Base-by-base conservation (phyloP, 345 rosid species). In the Eucalyptus polyanthemos region DNA sequence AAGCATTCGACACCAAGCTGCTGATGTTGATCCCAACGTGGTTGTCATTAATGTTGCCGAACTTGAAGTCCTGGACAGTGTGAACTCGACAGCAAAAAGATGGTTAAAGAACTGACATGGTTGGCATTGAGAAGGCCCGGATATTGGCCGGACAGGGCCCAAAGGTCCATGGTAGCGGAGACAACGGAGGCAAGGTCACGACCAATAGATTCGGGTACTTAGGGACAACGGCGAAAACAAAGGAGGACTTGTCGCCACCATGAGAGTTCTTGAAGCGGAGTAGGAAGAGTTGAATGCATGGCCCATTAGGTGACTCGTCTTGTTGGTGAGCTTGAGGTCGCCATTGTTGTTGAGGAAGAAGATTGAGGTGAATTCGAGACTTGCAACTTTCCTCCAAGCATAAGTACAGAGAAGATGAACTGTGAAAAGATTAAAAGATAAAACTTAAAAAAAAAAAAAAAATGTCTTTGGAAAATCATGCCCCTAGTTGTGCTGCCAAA, bases 361-460 rank as follows among this genome's bases (percentile, higher is more conserved):
- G 91, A 97, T 96, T 50, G 98, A 96, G 27, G 83, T 91, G 87
- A 92, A 60, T 29, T 60, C 15, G 69, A 62, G 37, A 62, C 34
- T n/a, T 29, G 8, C 34, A 29, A 62, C 17, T 62, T 29, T 62
- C 10, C 72, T 62, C 34, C 72, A 62, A 29, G 72, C 72, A 14
- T 15, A 29, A 29, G 19, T 8, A 29, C 15, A 7, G 31, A 14
- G 31, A 62, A 13, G 72, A 62, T 62, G 72, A 29, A 29, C 19
- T 1, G 17, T 14, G 72, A 62, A 53, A 19, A 53, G 10, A 53
- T 53, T 53, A 19, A 19, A 53, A 53, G 56, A 53, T 8, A 53
- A 53, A 53, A 53, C 4, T 19, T 53, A 14, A 14, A 5, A 14
- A 14, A 50, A 34, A 50, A 34, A 34, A 24, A 56, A 6, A 24